Evolutionary conservation across 2,329 filamentous ascomycete genomes (phyloP), one percentile per base, ranked within the genome.

Genomic region (Xylaria sp.): DNA sequence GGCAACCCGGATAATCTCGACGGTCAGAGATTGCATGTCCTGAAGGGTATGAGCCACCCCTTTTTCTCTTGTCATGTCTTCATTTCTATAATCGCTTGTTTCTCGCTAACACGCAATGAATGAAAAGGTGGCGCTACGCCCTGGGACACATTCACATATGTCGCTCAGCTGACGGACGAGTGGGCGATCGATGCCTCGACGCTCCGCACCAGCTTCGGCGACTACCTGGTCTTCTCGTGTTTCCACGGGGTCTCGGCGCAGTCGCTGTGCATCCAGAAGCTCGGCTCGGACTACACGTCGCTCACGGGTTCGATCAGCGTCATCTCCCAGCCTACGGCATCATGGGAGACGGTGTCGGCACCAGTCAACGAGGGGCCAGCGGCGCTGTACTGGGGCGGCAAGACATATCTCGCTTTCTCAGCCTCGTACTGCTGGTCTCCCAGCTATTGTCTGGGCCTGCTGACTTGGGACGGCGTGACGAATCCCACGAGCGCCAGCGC

Each of bases 401-500:
- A 82, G 25, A 85, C 12, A 84, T 88, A 84, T 69, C 76, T 89
- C 49, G 80, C 83, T 1, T 89, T 85, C 78, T 86, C 84, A 6
- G 87, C 86, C 1, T 86, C 83, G 67, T 86, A 85, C 76, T 89
- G 86, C 80, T 88, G 86, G 86, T 86, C 85, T 0, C 76, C 83
- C 0, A 80, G 83, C 62, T 89, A 89, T 75, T 83, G 83, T 28
- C 80, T 90, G 1, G 87, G 85, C 0, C 76, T 86, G 18, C 78
- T 89, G 28, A 84, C 84, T 3, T 89, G 84, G 81, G 83, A 87
- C 28, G 85, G 86, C 13, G 78, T 69, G 0, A 82, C 83, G 0
- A 83, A 88, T 69, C 87, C 87, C 0, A 76, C 81, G 15, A 72
- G 76, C 18, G 72, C 78, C 0, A 74, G 74, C 0, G 84, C 82